Conservation (phyloP, 2,329 filamentous ascomycete species). For the Botryotinia globosa region DNA sequence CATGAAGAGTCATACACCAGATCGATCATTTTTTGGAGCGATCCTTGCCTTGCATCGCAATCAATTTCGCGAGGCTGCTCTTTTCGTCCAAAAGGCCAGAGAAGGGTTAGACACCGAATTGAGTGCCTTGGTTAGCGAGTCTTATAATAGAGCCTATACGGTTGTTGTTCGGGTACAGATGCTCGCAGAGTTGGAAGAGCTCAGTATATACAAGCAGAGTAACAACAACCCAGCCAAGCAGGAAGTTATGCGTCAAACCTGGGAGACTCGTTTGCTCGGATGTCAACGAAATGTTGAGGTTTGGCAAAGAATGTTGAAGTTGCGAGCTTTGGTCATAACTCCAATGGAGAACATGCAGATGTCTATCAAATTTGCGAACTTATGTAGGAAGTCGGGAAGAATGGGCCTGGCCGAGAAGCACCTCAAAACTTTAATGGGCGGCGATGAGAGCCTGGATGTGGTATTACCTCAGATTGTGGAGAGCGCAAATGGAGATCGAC, state of each 20-base stretch:
- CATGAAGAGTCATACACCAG: constrained; percentile 90
- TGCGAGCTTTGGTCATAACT: constrained; percentile 86
- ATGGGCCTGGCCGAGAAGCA: constrained; percentile 96
- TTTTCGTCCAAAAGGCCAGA: constrained; percentile 85
- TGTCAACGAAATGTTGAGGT: constrained; percentile 97
- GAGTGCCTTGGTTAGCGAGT: constrained; percentile 94
- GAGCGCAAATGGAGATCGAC: constrained; percentile 27
- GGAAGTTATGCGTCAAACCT: constrained; percentile 86
- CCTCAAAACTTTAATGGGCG: constrained; percentile 82
- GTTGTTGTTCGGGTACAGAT: constrained; percentile 99
- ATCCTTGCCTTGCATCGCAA: constrained; percentile 94
- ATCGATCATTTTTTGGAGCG: constrained; percentile 95
- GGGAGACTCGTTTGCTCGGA: constrained; percentile 91
- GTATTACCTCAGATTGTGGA: constrained; percentile 51
- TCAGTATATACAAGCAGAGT: constrained; percentile 96
- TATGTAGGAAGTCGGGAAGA: constrained; percentile 93
- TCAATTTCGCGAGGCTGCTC: constrained; percentile 87
- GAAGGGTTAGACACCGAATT: constrained; percentile 95
- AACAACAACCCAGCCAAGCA: constrained; percentile 77
- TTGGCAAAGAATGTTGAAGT: constrained; percentile 97
- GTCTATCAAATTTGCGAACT: constrained; percentile 99
- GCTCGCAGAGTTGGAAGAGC: constrained; percentile 96
- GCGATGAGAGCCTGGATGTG: constrained; percentile 59
- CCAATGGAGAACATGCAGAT: constrained; percentile 95
- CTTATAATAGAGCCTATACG: constrained; percentile 94